Evolutionary conservation across 768 basidiomycete species (phyloP).

Genomic region (Rossbeevera mucosa): DNA sequence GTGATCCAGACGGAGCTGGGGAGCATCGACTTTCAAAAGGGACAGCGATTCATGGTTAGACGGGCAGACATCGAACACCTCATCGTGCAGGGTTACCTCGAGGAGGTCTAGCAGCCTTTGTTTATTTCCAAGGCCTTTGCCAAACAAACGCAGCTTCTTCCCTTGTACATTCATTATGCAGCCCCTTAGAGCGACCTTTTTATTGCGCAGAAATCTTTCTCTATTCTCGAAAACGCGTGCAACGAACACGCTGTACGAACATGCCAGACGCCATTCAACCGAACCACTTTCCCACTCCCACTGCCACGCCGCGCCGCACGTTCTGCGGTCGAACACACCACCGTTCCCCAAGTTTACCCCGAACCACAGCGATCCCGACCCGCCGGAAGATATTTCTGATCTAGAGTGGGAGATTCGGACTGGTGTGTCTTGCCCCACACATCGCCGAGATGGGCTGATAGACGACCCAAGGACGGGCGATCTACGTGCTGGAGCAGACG

Average conservation of each 20-base stretch:
- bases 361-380: conserved; percentile 10
- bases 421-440: conserved; percentile 37
- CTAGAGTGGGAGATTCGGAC: conserved; percentile 76
- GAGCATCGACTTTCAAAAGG: conserved; percentile 84
- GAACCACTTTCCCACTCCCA: conserved; percentile 15
- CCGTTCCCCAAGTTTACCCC: conserved; percentile 23
- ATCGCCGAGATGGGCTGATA: conserved; percentile 24
- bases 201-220: not conserved
- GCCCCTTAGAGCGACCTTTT: not conserved
- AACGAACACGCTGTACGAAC: not conserved
- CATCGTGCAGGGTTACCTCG: conserved; percentile 89
- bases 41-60: conserved; percentile 84
- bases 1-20: conserved; percentile 90
- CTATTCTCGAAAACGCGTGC: not conserved
- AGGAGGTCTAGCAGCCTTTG: conserved; percentile 57
- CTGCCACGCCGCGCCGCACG: conserved; percentile 1
- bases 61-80: conserved; percentile 90
- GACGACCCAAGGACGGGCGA: conserved; percentile 55
- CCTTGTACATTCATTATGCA: conserved; percentile 11
- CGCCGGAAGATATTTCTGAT: conserved; percentile 45
- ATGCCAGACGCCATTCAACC: conserved; percentile 4
- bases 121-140: conserved; percentile 20
- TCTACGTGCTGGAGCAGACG: conserved; percentile 62
- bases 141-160: conserved; percentile 18
- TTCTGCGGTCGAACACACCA: conserved; percentile 4